Evolutionary conservation across 1,139 yeast species (phyloP).

Genomic region (Diutina pseudorugosa): DNA sequence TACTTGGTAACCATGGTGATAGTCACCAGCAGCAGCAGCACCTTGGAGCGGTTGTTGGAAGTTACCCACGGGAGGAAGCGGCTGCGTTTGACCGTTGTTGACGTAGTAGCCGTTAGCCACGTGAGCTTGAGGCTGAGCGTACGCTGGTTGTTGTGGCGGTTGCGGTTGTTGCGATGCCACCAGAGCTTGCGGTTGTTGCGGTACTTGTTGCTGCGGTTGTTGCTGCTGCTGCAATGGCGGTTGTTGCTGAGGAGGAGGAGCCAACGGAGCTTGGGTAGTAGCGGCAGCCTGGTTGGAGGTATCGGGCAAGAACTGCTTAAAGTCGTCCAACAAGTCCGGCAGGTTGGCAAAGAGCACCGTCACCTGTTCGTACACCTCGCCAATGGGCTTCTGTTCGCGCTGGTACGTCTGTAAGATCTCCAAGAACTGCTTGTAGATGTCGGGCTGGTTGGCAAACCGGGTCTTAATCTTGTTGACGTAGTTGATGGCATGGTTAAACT

Average conservation of each 20-base stretch:
- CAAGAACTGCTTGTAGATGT: constrained; percentile 84
- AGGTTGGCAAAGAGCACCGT: constrained; percentile 82
- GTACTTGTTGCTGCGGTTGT: neutral
- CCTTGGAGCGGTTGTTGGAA: constrained; percentile 68
- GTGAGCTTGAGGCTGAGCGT: neutral
- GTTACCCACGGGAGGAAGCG: constrained; percentile 87
- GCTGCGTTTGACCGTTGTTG: constrained; percentile 29
- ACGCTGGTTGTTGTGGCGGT: constrained; percentile 8
- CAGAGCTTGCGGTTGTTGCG: neutral
- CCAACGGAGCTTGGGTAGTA: constrained; percentile 3
- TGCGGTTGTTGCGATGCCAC: neutral
- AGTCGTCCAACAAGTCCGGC: constrained; percentile 88
- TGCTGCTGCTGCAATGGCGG: too few relatives aligned
- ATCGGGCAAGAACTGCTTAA: constrained; percentile 91
- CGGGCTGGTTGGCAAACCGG: constrained; percentile 89
- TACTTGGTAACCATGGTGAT: neutral
- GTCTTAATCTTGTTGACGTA: constrained; percentile 94
- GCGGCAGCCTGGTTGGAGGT: constrained; percentile 29
- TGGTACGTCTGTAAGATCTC: constrained; percentile 95
- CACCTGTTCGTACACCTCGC: constrained; percentile 90
- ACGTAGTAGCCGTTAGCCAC: constrained; percentile 9
- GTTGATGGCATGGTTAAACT: constrained; percentile 92
- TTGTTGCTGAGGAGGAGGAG: neutral
- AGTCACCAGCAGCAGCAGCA: constrained; percentile 7
- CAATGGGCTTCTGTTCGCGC: constrained; percentile 88